phyloP scores from a whole-genome alignment of 2,329 filamentous ascomycete species.

The Pestalotiopsis sp. region DNA sequence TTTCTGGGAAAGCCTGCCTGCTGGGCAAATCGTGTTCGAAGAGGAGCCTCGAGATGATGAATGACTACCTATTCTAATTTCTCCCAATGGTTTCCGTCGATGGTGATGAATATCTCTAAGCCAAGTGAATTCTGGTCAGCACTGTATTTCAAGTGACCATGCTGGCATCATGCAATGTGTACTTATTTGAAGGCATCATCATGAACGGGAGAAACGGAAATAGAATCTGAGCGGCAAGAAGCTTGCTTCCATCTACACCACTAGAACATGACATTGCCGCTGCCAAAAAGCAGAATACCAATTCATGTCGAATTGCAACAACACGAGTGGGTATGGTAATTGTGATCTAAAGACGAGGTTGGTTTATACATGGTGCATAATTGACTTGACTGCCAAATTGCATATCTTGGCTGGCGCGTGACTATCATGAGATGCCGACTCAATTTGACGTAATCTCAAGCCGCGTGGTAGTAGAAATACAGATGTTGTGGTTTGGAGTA shows the following conservation, averaged over 20 bases:
- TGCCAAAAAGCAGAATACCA: too few relatives aligned
- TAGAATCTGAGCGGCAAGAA: too few relatives aligned
- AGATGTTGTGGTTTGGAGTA: background rate
- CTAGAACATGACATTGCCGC: too few relatives aligned
- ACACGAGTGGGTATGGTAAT: too few relatives aligned
- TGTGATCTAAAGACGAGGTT: background rate
- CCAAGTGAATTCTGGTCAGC: background rate
- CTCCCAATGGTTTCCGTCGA: background rate
- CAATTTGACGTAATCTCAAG: background rate
- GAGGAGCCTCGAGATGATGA: background rate
- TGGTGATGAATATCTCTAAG: background rate
- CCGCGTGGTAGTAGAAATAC: background rate
- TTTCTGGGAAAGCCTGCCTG: background rate
- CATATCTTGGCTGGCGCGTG: background rate
- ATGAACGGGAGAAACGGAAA: too few relatives aligned
- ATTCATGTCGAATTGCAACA: too few relatives aligned
- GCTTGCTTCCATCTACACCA: too few relatives aligned
- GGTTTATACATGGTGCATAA: background rate
- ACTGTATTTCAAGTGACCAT: too few relatives aligned
- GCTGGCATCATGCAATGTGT: too few relatives aligned
- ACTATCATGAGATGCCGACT: conserved; percentile 1
- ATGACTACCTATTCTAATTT: background rate
- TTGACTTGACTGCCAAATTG: background rate
- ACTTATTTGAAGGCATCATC: too few relatives aligned
- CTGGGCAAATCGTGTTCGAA: background rate